Conservation (phyloP, 495 filamentous ascomycete species). For the Xylaria venustula region DNA sequence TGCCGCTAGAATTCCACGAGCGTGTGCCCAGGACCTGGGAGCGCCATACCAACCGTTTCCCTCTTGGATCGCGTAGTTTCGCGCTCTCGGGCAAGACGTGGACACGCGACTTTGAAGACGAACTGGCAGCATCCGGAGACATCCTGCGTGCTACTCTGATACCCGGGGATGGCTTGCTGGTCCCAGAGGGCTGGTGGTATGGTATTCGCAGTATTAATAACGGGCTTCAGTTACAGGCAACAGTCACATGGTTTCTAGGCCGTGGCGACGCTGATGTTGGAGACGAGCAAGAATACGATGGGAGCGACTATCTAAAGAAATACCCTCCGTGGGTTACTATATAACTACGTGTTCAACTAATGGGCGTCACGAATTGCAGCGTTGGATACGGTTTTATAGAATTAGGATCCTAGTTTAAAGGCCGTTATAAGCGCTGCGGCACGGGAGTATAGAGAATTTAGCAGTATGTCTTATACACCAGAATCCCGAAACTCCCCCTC, state of each 20-base stretch:
- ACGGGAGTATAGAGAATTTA: too few species aligned
- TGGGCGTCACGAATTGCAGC: too few species aligned
- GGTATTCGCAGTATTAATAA: neutral
- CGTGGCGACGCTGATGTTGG: neutral
- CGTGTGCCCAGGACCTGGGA: neutral
- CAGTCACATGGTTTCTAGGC: constrained; percentile 1
- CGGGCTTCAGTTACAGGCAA: neutral
- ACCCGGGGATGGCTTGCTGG: neutral
- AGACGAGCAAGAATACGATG: neutral
- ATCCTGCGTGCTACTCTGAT: neutral
- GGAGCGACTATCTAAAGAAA: neutral
- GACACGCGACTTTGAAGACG: constrained; percentile 1
- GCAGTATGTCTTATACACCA: too few species aligned
- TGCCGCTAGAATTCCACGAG: neutral
- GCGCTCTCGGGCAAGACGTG: neutral
- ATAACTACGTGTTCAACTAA: neutral
- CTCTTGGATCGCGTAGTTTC: neutral
- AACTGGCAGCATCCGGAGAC: neutral
- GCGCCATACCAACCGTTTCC: neutral
- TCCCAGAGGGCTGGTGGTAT: constrained; percentile 7
- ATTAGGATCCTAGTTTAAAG: too few species aligned
- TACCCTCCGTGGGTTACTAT: neutral
- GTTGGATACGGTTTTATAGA: too few species aligned
- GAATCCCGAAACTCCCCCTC: too few species aligned
- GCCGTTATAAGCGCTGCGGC: too few species aligned